Percentiles rank a stretch among this genome's conserved stretches.
Conservation (phyloP, 2,329 filamentous ascomycete species). For the Sclerotinia trifoliorum region DNA sequence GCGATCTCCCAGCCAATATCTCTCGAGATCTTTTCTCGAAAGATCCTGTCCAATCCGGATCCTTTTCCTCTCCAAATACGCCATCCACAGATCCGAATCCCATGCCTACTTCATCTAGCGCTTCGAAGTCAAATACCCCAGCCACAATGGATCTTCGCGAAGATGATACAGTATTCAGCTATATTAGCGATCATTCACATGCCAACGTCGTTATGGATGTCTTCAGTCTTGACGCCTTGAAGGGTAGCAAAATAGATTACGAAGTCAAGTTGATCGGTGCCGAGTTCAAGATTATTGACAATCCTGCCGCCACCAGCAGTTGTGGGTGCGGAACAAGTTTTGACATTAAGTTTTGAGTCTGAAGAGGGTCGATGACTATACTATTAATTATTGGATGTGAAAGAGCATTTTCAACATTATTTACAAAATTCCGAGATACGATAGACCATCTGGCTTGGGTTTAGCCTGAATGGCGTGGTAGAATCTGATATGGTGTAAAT, state of each 20-base stretch:
- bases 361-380: not conserved
- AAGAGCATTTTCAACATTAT: not conserved
- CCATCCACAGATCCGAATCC: conserved; percentile 29
- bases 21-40: conserved; percentile 16
- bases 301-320: conserved; percentile 86
- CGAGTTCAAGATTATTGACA: conserved; percentile 96
- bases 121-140: not conserved
- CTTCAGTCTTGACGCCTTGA: conserved; percentile 81
- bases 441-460: not conserved
- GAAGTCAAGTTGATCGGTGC: conserved; percentile 92
- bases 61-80: conserved; percentile 27
- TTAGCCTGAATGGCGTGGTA: not conserved
- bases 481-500: not conserved
- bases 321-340: conserved; percentile 98
- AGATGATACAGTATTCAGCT: conserved; percentile 81
- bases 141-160: conserved; percentile 50
- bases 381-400: not conserved
- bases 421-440: not conserved
- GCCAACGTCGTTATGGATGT: conserved; percentile 89
- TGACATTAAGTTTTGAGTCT: conserved; percentile 70
- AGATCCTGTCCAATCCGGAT: conserved; percentile 19
- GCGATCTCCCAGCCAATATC: conserved; percentile 52
- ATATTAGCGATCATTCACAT: conserved; percentile 57
- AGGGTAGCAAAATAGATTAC: conserved; percentile 93
- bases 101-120: conserved; percentile 16